Evolutionary conservation across 768 basidiomycete species (phyloP).

Genomic region (Jaapia argillacea): DNA sequence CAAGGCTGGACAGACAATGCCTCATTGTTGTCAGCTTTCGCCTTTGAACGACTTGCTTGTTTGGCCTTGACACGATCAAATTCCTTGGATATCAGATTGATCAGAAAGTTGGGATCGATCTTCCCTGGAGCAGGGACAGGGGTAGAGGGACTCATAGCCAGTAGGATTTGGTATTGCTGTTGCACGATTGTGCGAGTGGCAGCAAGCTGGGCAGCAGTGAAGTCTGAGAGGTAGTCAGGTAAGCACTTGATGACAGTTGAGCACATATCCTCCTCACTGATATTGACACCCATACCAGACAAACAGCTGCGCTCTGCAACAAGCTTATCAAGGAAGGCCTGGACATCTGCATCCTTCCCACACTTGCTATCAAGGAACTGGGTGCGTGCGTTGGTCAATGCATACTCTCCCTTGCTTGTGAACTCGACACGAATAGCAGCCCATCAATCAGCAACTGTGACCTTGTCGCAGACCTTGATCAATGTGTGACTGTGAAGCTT

Average conservation of each 20-base stretch:
- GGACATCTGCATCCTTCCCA: background rate
- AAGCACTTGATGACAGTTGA: background rate
- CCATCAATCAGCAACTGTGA: constrained; percentile 19
- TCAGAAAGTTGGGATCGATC: background rate
- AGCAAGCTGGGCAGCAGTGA: background rate
- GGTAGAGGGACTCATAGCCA: background rate
- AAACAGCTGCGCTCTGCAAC: background rate
- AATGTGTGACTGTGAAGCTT: constrained; percentile 25
- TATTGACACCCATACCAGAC: background rate
- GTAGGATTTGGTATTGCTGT: background rate
- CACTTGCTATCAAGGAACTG: background rate
- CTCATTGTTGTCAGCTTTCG: background rate
- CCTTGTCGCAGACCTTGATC: constrained; percentile 16
- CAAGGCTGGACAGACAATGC: background rate
- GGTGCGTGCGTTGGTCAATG: background rate
- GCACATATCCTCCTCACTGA: background rate
- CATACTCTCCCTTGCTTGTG: background rate
- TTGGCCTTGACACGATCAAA: background rate
- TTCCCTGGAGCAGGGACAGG: background rate
- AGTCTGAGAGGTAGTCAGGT: background rate
- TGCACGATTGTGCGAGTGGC: background rate
- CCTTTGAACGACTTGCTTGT: background rate
- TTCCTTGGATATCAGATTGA: background rate
- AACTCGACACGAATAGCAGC: constrained; percentile 15
- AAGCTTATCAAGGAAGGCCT: background rate